Evolutionary conservation across 2,329 filamentous ascomycete species (phyloP), one percentile per base, ranked within the genome.

Genomic region (Colletotrichum lini): DNA sequence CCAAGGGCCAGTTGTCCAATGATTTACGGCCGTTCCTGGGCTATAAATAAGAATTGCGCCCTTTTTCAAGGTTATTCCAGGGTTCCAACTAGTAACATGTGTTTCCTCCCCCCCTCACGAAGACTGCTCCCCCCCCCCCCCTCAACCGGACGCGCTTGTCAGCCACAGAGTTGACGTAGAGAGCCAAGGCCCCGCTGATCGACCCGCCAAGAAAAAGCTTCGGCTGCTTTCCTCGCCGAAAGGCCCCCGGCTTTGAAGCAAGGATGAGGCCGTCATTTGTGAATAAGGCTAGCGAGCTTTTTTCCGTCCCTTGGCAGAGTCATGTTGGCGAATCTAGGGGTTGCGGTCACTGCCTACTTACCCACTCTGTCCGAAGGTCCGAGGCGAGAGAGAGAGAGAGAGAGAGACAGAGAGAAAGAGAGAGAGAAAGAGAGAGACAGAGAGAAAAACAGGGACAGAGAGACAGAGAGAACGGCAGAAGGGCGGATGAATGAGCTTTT

Each of bases 121-220:
- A 26, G 26, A 26, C 26, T 26, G 26, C 26, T 26, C 26, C 26
- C 23, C 26, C 26, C 26, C 26, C 4, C 26, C 26, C 23, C 26
- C 26, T 4, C 49, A 53, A 65, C 50, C 50, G 30, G 8, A 54
- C 49, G 54, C 61, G 50, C 40, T 56, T 47, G 45, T 66, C 61
- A 70, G 67, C 67, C 67, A 70, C 57, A 53, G 49, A 70, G 62
- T 70, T 70, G 67, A 70, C 62, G 67, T 70, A 69, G 53, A 23
- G 35, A 47, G 42, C 65, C 58, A 67, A 38, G 65, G 54, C 65
- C 45, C 50, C 26, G 26, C 65, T 38, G 66, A 70, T 70, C 67
- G 61, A 49, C 62, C 40, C 18, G 67, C 67, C 67, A 70, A 70
- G 67, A 70, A 70, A 70, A 70, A 70, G 61, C 67, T 70, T 70